Evolutionary conservation across 2,329 filamentous ascomycete species (phyloP).

Genomic region (Ascochyta clinopodiicola): DNA sequence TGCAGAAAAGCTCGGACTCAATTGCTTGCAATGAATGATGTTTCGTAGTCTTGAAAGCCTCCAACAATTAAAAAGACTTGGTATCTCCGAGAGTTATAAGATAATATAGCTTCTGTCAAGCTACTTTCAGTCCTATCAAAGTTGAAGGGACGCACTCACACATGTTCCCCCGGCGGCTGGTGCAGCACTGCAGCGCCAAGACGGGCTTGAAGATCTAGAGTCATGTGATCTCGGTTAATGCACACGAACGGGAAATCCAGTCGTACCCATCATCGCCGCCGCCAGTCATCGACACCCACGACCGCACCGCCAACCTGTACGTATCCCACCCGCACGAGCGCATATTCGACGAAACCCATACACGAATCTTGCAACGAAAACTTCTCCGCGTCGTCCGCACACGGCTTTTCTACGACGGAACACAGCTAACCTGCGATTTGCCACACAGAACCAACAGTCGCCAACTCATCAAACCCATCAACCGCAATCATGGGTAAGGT

Average conservation of each 20-base stretch:
- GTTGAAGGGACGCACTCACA: too few relatives aligned
- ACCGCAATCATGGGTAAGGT: constrained; percentile 84
- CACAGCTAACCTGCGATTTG: constrained; percentile 40
- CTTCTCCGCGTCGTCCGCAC: constrained; percentile 5
- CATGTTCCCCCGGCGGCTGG: too few relatives aligned
- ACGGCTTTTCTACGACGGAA: constrained; percentile 9
- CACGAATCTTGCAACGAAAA: constrained; percentile 15
- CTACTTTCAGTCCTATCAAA: too few relatives aligned
- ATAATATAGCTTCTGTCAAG: too few relatives aligned
- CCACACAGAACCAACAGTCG: constrained; percentile 40
- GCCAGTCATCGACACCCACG: constrained; percentile 43
- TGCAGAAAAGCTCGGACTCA: too few relatives aligned
- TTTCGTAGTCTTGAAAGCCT: too few relatives aligned
- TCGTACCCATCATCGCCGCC: constrained; percentile 32
- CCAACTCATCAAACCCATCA: constrained; percentile 42
- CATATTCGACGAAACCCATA: constrained; percentile 4
- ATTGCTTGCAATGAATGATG: too few relatives aligned
- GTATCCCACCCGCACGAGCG: constrained; percentile 28
- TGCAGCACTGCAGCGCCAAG: constrained; percentile 19
- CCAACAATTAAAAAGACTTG: too few relatives aligned
- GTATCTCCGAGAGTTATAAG: too few relatives aligned
- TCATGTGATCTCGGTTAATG: constrained; percentile 35
- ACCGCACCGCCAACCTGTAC: constrained; percentile 44
- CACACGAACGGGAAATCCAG: constrained; percentile 24
- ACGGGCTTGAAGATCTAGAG: not conserved